Evolutionary conservation across 2,329 filamentous ascomycete genomes (phyloP).

Genomic region (Aspergillus amoenus): DNA sequence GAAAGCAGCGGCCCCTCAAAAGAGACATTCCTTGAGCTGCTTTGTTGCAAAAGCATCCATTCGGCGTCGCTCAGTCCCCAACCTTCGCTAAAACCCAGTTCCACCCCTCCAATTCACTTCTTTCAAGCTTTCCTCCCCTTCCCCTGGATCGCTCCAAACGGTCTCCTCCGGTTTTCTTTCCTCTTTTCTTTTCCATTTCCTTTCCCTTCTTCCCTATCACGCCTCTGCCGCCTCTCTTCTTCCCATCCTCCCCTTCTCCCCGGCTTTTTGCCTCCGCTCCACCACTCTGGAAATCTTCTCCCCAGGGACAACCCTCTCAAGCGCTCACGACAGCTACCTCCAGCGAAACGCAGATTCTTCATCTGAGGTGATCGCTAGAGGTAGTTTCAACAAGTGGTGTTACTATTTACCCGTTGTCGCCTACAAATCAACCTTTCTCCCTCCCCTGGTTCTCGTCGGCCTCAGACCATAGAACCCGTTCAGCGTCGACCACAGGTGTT

Average conservation of each 20-base stretch:
- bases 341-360: constrained; percentile 37
- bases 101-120: constrained; percentile 14
- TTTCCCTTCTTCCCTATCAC: constrained; percentile 10
- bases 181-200: constrained; percentile 10
- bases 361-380: constrained; percentile 40
- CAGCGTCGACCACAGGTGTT: constrained; percentile 13
- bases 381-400: constrained; percentile 27
- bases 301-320: constrained; percentile 17
- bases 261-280: not conserved
- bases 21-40: constrained; percentile 19
- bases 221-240: constrained; percentile 10
- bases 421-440: not conserved
- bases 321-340: constrained; percentile 36
- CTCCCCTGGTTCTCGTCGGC: not conserved
- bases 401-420: not conserved
- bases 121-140: constrained; percentile 11
- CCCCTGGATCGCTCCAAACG: constrained; percentile 14
- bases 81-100: constrained; percentile 20
- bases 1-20: not conserved
- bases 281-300: constrained; percentile 16
- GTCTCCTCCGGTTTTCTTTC: constrained; percentile 9
- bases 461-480: constrained; percentile 8
- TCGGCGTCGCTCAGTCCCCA: constrained; percentile 12
- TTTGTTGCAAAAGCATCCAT: constrained; percentile 19
- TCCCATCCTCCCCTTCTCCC: constrained; percentile 11